These are phyloP conservation scores for Malassezia obtusa DNA, from an alignment of 1,284 basidiomycete species.

Conservation along the genomic window DNA sequence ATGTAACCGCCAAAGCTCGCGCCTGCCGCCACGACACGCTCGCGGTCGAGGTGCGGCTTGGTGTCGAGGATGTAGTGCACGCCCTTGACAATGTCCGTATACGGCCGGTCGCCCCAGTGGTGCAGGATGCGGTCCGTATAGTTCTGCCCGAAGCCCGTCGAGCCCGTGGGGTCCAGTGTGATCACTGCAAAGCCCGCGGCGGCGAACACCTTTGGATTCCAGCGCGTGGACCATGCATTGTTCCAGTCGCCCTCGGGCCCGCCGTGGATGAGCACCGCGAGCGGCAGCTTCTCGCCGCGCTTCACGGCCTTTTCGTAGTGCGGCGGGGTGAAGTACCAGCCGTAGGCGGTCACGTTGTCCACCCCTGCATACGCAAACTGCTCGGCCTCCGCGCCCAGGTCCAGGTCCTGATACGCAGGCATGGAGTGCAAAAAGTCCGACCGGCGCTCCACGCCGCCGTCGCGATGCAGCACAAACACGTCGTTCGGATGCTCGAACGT, in stretches of 20 bases:
- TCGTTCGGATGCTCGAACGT: constrained; percentile 19
- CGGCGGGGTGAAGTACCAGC: constrained; percentile 23
- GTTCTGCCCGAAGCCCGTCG: constrained; percentile 30
- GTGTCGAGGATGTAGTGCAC: constrained; percentile 20
- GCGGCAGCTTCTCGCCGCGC: constrained; percentile 10
- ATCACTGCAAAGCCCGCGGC: constrained; percentile 28
- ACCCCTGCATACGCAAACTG: constrained; percentile 21
- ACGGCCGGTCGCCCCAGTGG: constrained; percentile 31
- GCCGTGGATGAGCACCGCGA: constrained; percentile 31
- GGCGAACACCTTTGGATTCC: constrained; percentile 33
- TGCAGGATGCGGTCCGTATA: constrained; percentile 30
- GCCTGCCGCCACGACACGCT: constrained; percentile 29
- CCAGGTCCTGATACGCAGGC: constrained; percentile 12
- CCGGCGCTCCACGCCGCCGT: background rate
- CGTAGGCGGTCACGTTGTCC: constrained; percentile 16
- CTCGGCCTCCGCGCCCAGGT: constrained; percentile 22
- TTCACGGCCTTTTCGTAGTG: constrained; percentile 12
- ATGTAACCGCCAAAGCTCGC: constrained; percentile 30
- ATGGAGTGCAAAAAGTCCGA: constrained; percentile 14
- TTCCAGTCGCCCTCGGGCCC: constrained; percentile 36
- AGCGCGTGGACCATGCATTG: constrained; percentile 30
- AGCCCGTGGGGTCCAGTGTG: constrained; percentile 32
- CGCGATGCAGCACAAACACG: constrained; percentile 7
- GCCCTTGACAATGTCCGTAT: constrained; percentile 22
- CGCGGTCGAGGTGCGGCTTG: constrained; percentile 15